Conservation (phyloP, 2,329 filamentous ascomycete genomes). For the Colletotrichum tabaci region DNA sequence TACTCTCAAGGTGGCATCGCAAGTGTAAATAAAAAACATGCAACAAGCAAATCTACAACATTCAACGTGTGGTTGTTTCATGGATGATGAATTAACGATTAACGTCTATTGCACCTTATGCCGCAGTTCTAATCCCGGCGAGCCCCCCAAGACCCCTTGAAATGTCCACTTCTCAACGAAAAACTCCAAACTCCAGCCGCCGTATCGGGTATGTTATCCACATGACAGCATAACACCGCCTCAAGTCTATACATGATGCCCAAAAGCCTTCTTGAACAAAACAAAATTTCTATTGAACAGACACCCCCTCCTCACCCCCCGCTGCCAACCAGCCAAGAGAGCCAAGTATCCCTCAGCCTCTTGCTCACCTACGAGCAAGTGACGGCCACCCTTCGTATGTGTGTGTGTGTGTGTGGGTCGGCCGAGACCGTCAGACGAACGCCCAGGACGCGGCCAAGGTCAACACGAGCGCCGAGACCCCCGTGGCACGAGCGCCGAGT, state of each 20-base stretch:
- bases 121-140: no score
- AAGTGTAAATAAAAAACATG: no score
- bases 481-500: conserved; percentile 9
- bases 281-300: no score
- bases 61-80: no score
- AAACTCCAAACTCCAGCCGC: neutral
- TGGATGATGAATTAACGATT: no score
- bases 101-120: neutral
- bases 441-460: conserved; percentile 21
- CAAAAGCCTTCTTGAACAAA: neutral
- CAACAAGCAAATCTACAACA: no score
- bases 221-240: neutral
- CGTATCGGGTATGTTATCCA: neutral
- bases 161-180: no score
- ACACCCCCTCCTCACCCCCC: no score
- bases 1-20: no score
- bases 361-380: no score
- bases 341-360: neutral
- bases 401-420: neutral
- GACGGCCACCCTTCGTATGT: neutral
- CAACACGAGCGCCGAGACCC: conserved; percentile 20
- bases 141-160: neutral
- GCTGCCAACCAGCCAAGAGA: neutral
- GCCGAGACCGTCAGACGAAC: neutral
- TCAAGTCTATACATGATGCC: neutral